Evolutionary conservation across 2,329 filamentous ascomycete species (phyloP), one percentile per base, ranked within the genome.

Genomic region (Xylaria sp.): DNA sequence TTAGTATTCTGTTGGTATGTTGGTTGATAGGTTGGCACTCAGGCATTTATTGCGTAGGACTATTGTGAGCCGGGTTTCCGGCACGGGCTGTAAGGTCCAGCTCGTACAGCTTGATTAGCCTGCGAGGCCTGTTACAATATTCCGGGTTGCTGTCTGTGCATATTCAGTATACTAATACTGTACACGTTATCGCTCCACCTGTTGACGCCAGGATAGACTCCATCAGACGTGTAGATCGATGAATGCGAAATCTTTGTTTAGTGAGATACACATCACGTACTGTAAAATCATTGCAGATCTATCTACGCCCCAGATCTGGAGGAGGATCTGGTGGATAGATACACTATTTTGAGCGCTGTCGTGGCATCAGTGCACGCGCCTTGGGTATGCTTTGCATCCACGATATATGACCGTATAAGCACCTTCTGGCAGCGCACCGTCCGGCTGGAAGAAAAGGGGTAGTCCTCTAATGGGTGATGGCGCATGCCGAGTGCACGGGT

Each of bases 231-330:
- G 46, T 48, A 67, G 59, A 67, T 67, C 65, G 34, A 67, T 59
- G 54, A 50, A 37, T 8, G 34, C 34, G 10, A 37, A 63, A 63
- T 63, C 54, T 25, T 25, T 50, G 48, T 28, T 28, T 28, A 20
- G 25, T 55, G 41, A n/a, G 25, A 15, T 48, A 63, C 50, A 28
- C 60, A 64, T 68, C 41, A 56, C 66, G 66, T 64, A 25, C 23
- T 25, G 3, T 25, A 68, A 55, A 18, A 41, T 34, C n/a, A 13
- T 39, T 46, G 41, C 8, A 46, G 41, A 46, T 46, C 41, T 18
- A 46, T 46, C 41, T 7, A 46, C 18, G 18, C 3, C 41, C 15
- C 7, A 44, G 37, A 46, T 28, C 39, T 44, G 20, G 9, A 37
- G 15, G 18, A 25, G 20, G 50, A 23, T 13, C 50, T 32, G 50